phyloP scores from a whole-genome alignment of 2,329 filamentous ascomycete species.

The Aspergillus hortae region DNA sequence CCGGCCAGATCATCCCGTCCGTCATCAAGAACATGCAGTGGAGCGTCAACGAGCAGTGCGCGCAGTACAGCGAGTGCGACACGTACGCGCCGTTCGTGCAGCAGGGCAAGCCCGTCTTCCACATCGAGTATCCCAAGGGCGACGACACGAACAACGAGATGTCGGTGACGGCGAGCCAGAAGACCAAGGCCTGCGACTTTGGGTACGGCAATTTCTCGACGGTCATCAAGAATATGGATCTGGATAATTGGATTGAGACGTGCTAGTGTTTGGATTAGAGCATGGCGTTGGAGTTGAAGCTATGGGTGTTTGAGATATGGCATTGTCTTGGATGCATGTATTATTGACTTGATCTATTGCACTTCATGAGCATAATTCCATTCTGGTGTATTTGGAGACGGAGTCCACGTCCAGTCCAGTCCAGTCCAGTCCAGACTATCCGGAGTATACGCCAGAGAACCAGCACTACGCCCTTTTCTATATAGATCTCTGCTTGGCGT shows the following conservation, averaged over 20 bases:
- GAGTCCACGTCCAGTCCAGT: too few species aligned
- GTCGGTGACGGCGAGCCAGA: slow-evolving; percentile 29
- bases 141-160: slow-evolving; percentile 37
- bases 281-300: background rate
- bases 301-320: too few species aligned
- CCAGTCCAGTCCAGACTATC: too few species aligned
- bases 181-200: slow-evolving; percentile 47
- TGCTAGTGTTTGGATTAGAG: slow-evolving; percentile 37
- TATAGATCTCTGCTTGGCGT: background rate
- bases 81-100: slow-evolving; percentile 57
- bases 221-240: slow-evolving; percentile 61
- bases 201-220: slow-evolving; percentile 57
- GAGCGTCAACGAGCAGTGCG: slow-evolving; percentile 68
- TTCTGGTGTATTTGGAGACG: too few species aligned
- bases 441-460: too few species aligned
- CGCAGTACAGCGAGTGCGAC: slow-evolving; percentile 57
- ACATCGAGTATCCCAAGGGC: slow-evolving; percentile 66
- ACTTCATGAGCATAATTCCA: too few species aligned
- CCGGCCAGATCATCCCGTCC: slow-evolving; percentile 54
- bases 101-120: slow-evolving; percentile 65
- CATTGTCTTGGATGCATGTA: too few species aligned
- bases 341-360: too few species aligned
- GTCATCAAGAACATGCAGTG: slow-evolving; percentile 58
- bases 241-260: slow-evolving; percentile 61
- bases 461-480: too few species aligned